Percentiles rank a stretch among this genome's conserved stretches.
Evolutionary conservation across 192 early-diverging fungal species (phyloP).

Genomic region (Podila minutissima): DNA sequence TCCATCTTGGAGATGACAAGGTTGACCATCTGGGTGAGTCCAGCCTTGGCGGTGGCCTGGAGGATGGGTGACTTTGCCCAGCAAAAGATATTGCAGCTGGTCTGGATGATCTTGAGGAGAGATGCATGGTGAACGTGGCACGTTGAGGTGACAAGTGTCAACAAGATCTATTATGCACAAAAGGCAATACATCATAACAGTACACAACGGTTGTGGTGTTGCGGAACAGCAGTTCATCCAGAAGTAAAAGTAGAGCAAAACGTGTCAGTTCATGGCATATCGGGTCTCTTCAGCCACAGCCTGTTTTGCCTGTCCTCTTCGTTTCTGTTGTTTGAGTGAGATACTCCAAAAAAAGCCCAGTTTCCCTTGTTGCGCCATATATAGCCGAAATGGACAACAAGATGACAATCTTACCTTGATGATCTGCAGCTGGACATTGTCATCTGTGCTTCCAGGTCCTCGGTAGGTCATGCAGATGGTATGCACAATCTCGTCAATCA

Average conservation of each 20-base stretch:
- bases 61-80: slow-evolving; percentile 52
- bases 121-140: slow-evolving; percentile 56
- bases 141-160: slow-evolving; percentile 54
- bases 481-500: slow-evolving; percentile 59
- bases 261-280: background rate
- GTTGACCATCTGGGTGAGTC: slow-evolving; percentile 59
- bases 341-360: background rate
- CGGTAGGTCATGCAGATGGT: slow-evolving; percentile 54
- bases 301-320: background rate
- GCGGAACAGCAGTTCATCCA: background rate
- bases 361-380: background rate
- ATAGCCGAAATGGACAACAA: background rate
- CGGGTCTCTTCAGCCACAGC: too few species aligned
- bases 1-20: slow-evolving; percentile 53
- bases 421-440: slow-evolving; percentile 55
- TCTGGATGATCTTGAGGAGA: slow-evolving; percentile 57
- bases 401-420: slow-evolving; percentile 44
- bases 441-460: slow-evolving; percentile 51
- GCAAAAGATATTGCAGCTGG: slow-evolving; percentile 57
- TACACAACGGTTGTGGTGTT: background rate
- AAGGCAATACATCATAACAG: background rate
- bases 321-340: background rate
- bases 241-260: background rate
- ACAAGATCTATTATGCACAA: slow-evolving; percentile 23
- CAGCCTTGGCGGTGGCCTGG: slow-evolving; percentile 58